phyloP scores from a whole-genome alignment of 2,329 filamentous ascomycete species.

The Hymenoscyphus infarciens region DNA sequence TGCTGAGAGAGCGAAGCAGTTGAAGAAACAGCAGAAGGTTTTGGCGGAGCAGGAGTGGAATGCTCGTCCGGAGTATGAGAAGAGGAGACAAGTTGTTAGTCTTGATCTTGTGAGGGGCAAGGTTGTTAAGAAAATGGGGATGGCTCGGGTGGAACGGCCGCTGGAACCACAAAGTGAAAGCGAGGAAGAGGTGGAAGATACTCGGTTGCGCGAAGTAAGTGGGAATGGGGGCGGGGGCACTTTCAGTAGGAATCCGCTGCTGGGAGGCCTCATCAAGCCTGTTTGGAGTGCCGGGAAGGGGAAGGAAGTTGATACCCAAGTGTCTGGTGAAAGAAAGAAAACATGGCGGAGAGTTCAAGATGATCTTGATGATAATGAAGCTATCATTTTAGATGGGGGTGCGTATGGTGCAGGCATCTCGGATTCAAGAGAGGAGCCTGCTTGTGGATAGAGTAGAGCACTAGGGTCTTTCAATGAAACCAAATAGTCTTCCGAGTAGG shows the following conservation, averaged over 20 bases:
- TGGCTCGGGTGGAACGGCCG: slow-evolving; percentile 31
- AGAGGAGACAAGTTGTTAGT: slow-evolving; percentile 63
- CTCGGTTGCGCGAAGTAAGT: slow-evolving; percentile 16
- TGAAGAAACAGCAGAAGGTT: slow-evolving; percentile 67
- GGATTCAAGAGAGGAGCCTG: slow-evolving; percentile 28
- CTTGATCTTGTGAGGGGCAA: slow-evolving; percentile 65
- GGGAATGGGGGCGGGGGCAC: slow-evolving; percentile 29
- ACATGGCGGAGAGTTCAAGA: slow-evolving; percentile 42
- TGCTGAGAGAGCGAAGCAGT: slow-evolving; percentile 61
- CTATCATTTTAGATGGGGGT: slow-evolving; percentile 40
- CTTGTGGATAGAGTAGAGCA: slow-evolving; percentile 20
- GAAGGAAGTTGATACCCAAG: slow-evolving; percentile 24
- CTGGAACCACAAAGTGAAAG: slow-evolving; percentile 18
- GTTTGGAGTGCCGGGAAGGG: slow-evolving; percentile 32
- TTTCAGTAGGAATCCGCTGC: slow-evolving; percentile 36
- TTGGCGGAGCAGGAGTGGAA: slow-evolving; percentile 67
- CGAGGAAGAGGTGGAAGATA: slow-evolving; percentile 29
- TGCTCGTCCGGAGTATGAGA: slow-evolving; percentile 66
- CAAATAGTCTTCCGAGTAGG: too few relatives aligned
- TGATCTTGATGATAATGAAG: slow-evolving; percentile 41
- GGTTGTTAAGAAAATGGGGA: slow-evolving; percentile 40
- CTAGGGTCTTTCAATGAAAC: too few relatives aligned
- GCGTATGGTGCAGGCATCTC: slow-evolving; percentile 27
- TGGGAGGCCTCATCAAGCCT: slow-evolving; percentile 36
- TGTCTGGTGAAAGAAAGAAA: slow-evolving; percentile 28